These are phyloP conservation scores for Puccinia novopanici DNA, from an alignment of 1,284 basidiomycete genomes.

Conservation along the genomic window DNA sequence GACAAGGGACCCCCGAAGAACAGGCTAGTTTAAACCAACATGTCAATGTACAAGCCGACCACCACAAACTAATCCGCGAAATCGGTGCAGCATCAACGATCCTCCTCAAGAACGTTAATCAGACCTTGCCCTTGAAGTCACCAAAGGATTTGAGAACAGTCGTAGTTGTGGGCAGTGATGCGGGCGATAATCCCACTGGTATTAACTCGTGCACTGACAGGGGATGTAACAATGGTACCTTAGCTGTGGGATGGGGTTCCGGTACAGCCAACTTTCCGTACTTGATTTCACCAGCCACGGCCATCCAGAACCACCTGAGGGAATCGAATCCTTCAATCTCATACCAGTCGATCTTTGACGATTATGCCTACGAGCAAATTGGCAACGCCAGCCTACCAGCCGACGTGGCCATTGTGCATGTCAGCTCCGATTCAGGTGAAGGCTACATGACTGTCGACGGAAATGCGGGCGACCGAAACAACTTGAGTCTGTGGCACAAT, in stretches of 20 bases:
- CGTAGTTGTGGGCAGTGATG: conserved; percentile 47
- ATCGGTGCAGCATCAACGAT: conserved; percentile 55
- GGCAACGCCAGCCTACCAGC: conserved; percentile 6
- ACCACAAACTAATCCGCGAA: conserved; percentile 54
- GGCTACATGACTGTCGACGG: conserved; percentile 49
- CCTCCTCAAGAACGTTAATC: conserved; percentile 55
- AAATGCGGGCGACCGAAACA: conserved; percentile 44
- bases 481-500: conserved; percentile 37
- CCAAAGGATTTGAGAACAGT: conserved; percentile 38
- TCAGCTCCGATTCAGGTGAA: conserved; percentile 48
- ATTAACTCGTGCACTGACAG: conserved; percentile 38
- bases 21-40: conserved; percentile 37
- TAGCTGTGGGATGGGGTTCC: conserved; percentile 49
- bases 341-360: conserved; percentile 25
- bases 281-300: conserved; percentile 38
- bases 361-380: conserved; percentile 37
- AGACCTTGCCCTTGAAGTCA: conserved; percentile 53
- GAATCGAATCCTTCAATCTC: conserved; percentile 12
- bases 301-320: conserved; percentile 36
- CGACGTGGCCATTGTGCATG: conserved; percentile 46
- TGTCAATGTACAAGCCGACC: conserved; percentile 54
- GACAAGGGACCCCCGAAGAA: conserved; percentile 47
- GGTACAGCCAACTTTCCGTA: conserved; percentile 40
- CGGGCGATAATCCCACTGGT: conserved; percentile 38
- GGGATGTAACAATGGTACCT: conserved; percentile 40